Evolutionary conservation across 805 yeast species (phyloP).

Genomic region (Monosporozyma siamensis): DNA sequence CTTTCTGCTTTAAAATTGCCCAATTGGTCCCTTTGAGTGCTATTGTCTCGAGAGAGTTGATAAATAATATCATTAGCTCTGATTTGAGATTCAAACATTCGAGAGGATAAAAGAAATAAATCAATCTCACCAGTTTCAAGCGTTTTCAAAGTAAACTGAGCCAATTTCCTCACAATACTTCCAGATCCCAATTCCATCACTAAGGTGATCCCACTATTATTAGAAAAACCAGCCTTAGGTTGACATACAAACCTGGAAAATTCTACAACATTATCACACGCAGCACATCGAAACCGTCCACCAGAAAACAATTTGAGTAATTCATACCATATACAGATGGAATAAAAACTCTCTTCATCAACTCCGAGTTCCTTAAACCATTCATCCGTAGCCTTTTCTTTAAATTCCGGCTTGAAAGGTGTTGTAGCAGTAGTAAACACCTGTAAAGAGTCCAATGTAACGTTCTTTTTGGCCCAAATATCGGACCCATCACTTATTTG

Average conservation of each 20-base stretch:
- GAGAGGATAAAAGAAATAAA: constrained; percentile 17
- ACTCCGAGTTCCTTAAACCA: constrained; percentile 7
- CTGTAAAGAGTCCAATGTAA: not conserved
- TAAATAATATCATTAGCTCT: constrained; percentile 11
- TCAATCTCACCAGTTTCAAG: constrained; percentile 17
- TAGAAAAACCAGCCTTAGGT: too few relatives aligned
- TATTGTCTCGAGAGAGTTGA: not conserved
- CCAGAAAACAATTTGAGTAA: constrained; percentile 8
- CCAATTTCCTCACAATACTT: constrained; percentile 15
- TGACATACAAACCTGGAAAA: not conserved
- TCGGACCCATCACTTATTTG: constrained; percentile 20
- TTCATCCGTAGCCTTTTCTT: not conserved
- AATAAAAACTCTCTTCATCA: not conserved
- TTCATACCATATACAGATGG: constrained; percentile 18
- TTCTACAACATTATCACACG: not conserved
- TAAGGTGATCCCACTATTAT: too few relatives aligned
- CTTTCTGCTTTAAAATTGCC: constrained; percentile 7
- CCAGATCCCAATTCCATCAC: not conserved
- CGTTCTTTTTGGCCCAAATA: not conserved
- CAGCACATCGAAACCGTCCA: not conserved
- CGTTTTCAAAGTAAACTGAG: constrained; percentile 13
- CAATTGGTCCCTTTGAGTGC: not conserved
- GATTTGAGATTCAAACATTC: constrained; percentile 11
- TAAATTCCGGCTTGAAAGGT: not conserved
- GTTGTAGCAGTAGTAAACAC: not conserved